phyloP scores from a whole-genome alignment of 2,329 filamentous ascomycete species.

The Penicillium aurantiogriseum region DNA sequence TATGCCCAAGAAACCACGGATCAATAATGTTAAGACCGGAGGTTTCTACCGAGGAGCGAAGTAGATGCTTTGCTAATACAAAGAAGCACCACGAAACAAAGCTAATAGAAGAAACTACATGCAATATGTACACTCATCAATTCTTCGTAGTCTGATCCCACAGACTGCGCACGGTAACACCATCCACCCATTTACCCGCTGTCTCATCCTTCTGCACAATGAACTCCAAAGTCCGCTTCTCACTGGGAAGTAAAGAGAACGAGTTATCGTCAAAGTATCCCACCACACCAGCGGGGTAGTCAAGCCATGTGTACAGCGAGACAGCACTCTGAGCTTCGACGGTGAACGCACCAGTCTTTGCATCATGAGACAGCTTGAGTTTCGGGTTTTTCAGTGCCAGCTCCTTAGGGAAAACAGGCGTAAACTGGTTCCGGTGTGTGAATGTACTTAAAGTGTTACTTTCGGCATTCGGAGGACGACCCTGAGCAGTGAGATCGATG shows the following conservation, averaged over 20 bases:
- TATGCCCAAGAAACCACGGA: too few species aligned
- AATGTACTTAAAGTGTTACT: conserved; percentile 38
- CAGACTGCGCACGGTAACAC: conserved; percentile 53
- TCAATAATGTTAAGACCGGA: too few species aligned
- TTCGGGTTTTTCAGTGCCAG: conserved; percentile 52
- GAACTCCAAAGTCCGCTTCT: conserved; percentile 48
- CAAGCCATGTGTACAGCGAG: conserved; percentile 57
- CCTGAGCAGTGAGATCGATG: conserved; percentile 47
- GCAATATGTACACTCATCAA: background rate
- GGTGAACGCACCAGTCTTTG: conserved; percentile 40
- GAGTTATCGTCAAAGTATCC: conserved; percentile 55
- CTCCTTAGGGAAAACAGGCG: conserved; percentile 47
- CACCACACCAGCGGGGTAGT: conserved; percentile 51
- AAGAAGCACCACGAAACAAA: background rate
- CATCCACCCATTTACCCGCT: conserved; percentile 44
- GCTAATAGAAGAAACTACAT: background rate
- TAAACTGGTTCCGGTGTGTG: conserved; percentile 53
- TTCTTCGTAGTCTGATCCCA: conserved; percentile 45
- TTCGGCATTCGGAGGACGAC: conserved; percentile 49
- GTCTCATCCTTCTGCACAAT: conserved; percentile 48
- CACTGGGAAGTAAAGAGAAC: conserved; percentile 50
- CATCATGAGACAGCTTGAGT: conserved; percentile 40
- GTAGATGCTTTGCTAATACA: background rate
- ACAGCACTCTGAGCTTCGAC: conserved; percentile 50
- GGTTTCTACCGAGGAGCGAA: too few species aligned